A percentile compares a stretch with the other conserved stretches of the same genome.
These are phyloP conservation scores for Pythium vanterpoolii DNA, from an alignment of 352 stramenopile species.

Conservation along the genomic window DNA sequence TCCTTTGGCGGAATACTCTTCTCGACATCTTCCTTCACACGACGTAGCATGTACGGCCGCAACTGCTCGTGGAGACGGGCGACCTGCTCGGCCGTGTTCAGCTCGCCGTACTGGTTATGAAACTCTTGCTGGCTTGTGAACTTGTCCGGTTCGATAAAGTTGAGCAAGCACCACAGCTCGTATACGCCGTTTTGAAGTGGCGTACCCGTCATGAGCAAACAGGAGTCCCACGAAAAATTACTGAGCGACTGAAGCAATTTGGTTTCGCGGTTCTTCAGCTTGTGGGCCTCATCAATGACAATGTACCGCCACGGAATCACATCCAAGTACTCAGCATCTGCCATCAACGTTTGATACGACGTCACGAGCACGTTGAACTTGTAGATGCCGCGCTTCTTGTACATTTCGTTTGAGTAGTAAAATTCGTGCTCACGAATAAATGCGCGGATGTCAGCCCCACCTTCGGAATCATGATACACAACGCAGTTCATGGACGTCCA, in stretches of 20 bases:
- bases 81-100: slow-evolving; percentile 96
- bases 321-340: slow-evolving; percentile 91
- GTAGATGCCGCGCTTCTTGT: slow-evolving; percentile 76
- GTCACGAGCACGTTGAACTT: slow-evolving; percentile 98
- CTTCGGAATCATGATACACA: slow-evolving; percentile 97
- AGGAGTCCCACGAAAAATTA: slow-evolving; percentile 85
- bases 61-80: slow-evolving; percentile 95
- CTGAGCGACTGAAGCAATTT: slow-evolving; percentile 91
- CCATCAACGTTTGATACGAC: slow-evolving; percentile 96
- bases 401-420: slow-evolving; percentile 87
- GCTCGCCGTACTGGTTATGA: slow-evolving; percentile 95
- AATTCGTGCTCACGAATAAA: slow-evolving; percentile 97
- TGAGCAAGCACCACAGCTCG: slow-evolving; percentile 99
- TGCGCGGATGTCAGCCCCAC: slow-evolving; percentile 86
- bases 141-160: slow-evolving; percentile 96
- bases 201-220: slow-evolving; percentile 96
- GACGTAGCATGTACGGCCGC: slow-evolving; percentile 97
- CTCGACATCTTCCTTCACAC: slow-evolving; percentile 99
- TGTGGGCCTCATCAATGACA: slow-evolving; percentile 99
- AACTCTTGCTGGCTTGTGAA: slow-evolving; percentile 96
- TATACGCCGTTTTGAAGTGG: slow-evolving; percentile 99
- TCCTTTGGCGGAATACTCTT: slow-evolving; percentile 99
- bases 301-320: slow-evolving; percentile 96
- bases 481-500: slow-evolving; percentile 99
- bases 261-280: slow-evolving; percentile 97